A percentile compares a stretch with the other conserved stretches of the same genome.
phyloP scores from a whole-genome alignment of 768 basidiomycete species.

The Pleurotus ostreatus region DNA sequence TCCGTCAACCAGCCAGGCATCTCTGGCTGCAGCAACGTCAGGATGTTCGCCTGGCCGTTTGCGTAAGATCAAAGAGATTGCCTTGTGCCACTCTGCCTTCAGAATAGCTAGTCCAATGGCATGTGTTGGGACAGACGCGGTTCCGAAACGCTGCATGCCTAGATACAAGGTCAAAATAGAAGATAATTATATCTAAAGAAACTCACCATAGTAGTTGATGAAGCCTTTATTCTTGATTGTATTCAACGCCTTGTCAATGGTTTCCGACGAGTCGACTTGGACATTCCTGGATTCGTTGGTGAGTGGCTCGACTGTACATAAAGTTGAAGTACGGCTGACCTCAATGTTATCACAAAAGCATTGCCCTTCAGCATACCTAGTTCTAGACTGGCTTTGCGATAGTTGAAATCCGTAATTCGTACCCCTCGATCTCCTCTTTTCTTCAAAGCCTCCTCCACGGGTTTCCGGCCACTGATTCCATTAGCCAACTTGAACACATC shows the following conservation, averaged over 20 bases:
- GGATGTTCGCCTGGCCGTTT: constrained; percentile 90
- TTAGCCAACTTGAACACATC: constrained; percentile 85
- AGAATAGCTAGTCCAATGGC: constrained; percentile 89
- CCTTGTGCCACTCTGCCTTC: constrained; percentile 86
- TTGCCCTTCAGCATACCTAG: constrained; percentile 97
- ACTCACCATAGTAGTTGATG: constrained; percentile 95
- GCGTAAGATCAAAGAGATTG: constrained; percentile 77
- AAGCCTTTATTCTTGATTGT: constrained; percentile 84
- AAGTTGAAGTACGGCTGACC: constrained; percentile 42
- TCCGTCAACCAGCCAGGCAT: constrained; percentile 84
- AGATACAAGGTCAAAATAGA: not conserved
- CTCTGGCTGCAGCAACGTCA: constrained; percentile 77
- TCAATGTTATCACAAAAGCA: constrained; percentile 88
- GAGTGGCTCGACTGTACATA: not conserved
- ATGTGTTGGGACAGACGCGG: constrained; percentile 93
- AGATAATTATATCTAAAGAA: constrained; percentile 5
- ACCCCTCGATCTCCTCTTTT: constrained; percentile 88
- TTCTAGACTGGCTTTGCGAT: constrained; percentile 78
- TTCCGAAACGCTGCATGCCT: constrained; percentile 99
- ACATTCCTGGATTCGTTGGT: constrained; percentile 59
- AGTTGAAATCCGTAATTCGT: constrained; percentile 83
- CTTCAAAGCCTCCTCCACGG: constrained; percentile 51
- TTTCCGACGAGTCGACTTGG: constrained; percentile 67
- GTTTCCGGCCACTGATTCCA: constrained; percentile 54
- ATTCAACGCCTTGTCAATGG: constrained; percentile 70